Conservation (phyloP, 805 yeast species). For the Hanseniaspora guilliermondii region DNA sequence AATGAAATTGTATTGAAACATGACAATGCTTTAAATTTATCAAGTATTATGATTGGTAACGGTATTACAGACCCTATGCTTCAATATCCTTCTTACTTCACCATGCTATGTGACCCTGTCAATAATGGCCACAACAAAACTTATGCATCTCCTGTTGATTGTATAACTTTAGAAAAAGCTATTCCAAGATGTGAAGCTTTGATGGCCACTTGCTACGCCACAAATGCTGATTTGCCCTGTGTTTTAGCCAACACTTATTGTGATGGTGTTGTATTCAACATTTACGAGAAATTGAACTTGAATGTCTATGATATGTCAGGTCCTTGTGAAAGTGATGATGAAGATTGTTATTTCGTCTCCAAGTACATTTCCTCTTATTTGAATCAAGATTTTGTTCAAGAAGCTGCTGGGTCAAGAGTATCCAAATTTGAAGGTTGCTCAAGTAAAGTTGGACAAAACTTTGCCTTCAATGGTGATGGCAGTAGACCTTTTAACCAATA, state of each 20-base stretch:
- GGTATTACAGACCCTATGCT: slow-evolving; percentile 78
- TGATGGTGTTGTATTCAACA: slow-evolving; percentile 51
- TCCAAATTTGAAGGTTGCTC: slow-evolving; percentile 56
- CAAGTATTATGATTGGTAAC: slow-evolving; percentile 80
- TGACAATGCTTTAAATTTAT: slow-evolving; percentile 45
- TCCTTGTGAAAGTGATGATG: slow-evolving; percentile 57
- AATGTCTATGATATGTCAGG: slow-evolving; percentile 80
- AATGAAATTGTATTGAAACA: slow-evolving; percentile 34
- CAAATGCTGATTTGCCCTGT: slow-evolving; percentile 58
- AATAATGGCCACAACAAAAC: slow-evolving; percentile 72
- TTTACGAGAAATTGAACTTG: slow-evolving; percentile 64
- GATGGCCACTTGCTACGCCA: slow-evolving; percentile 52
- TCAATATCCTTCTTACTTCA: slow-evolving; percentile 69
- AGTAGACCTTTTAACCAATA: slow-evolving; percentile 70
- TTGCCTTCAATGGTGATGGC: slow-evolving; percentile 70
- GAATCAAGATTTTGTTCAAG: slow-evolving; percentile 58
- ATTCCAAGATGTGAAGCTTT: slow-evolving; percentile 53
- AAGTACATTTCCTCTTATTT: slow-evolving; percentile 60
- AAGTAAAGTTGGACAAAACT: slow-evolving; percentile 53
- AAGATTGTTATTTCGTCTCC: slow-evolving; percentile 60
- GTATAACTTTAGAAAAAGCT: slow-evolving; percentile 50
- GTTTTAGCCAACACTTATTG: slow-evolving; percentile 78
- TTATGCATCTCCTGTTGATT: slow-evolving; percentile 46
- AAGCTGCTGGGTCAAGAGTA: slow-evolving; percentile 76
- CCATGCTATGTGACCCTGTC: slow-evolving; percentile 76